These are phyloP conservation scores for Candida rishiriensis DNA, from an alignment of 805 yeast genomes.

Conservation along the genomic window DNA sequence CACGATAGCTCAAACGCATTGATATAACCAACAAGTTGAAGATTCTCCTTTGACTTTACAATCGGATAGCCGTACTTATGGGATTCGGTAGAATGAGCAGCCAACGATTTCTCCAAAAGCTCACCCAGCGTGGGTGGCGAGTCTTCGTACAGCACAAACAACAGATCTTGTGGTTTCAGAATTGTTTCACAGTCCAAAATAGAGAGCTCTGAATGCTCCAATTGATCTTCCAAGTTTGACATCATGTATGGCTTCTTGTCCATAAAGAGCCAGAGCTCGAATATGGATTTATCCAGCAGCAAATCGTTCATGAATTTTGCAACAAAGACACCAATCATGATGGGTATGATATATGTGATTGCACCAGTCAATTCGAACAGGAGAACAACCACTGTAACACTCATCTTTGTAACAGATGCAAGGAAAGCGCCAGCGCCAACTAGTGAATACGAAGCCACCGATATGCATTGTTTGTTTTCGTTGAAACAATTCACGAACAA, in stretches of 20 bases:
- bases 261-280: slow-evolving; percentile 52
- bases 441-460: slow-evolving; percentile 85
- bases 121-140: slow-evolving; percentile 23
- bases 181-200: slow-evolving; percentile 30
- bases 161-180: slow-evolving; percentile 30
- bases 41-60: slow-evolving; percentile 31
- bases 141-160: slow-evolving; percentile 30
- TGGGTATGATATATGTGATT: slow-evolving; percentile 74
- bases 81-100: background rate
- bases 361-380: slow-evolving; percentile 86
- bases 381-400: slow-evolving; percentile 75
- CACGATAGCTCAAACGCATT: slow-evolving; percentile 32
- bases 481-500: slow-evolving; percentile 38
- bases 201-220: slow-evolving; percentile 34
- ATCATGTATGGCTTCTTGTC: slow-evolving; percentile 38
- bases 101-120: slow-evolving; percentile 20
- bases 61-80: slow-evolving; percentile 41
- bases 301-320: slow-evolving; percentile 71
- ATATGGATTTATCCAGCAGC: slow-evolving; percentile 54
- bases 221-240: slow-evolving; percentile 33
- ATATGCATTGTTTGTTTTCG: slow-evolving; percentile 47
- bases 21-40: slow-evolving; percentile 39
- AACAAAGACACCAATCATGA: slow-evolving; percentile 77
- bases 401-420: slow-evolving; percentile 76
- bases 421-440: slow-evolving; percentile 84